Percentiles rank a stretch among this genome's conserved stretches.
These are phyloP conservation scores for Aspergillus haitiensis DNA, from an alignment of 495 filamentous ascomycete species.

Conservation along the genomic window DNA sequence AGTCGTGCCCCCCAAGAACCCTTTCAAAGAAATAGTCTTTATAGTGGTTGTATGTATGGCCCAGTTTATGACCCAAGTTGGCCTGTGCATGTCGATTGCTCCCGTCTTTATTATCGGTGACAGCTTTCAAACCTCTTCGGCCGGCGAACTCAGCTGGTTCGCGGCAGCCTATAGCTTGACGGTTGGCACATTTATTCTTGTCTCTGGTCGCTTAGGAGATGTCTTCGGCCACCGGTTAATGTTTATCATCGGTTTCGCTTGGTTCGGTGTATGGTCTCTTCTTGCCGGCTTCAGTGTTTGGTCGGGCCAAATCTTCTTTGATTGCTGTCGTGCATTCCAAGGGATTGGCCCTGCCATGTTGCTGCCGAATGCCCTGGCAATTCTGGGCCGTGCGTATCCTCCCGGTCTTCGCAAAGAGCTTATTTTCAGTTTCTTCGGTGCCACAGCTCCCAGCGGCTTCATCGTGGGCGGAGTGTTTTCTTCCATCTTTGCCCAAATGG, in stretches of 20 bases:
- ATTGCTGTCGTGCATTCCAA: conserved; percentile 48
- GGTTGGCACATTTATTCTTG: conserved; percentile 64
- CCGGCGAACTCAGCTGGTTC: conserved; percentile 48
- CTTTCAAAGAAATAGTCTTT: conserved; percentile 40
- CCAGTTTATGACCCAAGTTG: conserved; percentile 50
- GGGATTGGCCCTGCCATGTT: conserved; percentile 55
- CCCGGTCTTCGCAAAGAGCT: conserved; percentile 57
- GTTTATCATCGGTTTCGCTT: conserved; percentile 61
- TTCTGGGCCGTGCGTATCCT: conserved; percentile 45
- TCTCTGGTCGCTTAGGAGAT: conserved; percentile 64
- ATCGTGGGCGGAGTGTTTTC: conserved; percentile 53
- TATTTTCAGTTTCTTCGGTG: conserved; percentile 61
- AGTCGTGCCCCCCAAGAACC: conserved; percentile 14
- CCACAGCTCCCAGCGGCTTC: conserved; percentile 56
- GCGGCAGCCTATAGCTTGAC: conserved; percentile 55
- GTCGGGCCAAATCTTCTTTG: conserved; percentile 42
- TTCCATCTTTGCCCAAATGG: conserved; percentile 48
- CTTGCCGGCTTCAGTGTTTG: conserved; percentile 53
- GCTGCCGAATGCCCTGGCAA: conserved; percentile 50
- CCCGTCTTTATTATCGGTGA: conserved; percentile 46
- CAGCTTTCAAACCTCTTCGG: conserved; percentile 41
- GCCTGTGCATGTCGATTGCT: conserved; percentile 41
- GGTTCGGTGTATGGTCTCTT: conserved; percentile 61
- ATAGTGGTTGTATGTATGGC: conserved; percentile 47
- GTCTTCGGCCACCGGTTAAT: conserved; percentile 62